phyloP scores from a whole-genome alignment of 1,284 basidiomycete species.

The Fomitiporia mediterranea region DNA sequence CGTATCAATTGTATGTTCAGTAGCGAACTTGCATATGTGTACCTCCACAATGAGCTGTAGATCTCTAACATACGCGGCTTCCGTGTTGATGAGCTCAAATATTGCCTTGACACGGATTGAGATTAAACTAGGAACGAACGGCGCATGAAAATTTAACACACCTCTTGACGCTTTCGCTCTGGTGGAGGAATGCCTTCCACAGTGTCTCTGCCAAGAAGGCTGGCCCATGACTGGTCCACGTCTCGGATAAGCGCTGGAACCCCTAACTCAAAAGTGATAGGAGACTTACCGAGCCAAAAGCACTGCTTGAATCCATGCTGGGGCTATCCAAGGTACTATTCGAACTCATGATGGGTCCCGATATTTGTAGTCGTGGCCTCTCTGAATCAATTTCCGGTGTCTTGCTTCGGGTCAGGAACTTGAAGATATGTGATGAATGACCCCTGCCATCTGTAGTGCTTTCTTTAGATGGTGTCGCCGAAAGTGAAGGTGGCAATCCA shows the following conservation, averaged over 20 bases:
- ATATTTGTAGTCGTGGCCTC: slow-evolving; percentile 26
- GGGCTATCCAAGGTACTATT: slow-evolving; percentile 34
- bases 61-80: slow-evolving; percentile 83
- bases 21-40: slow-evolving; percentile 19
- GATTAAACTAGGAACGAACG: not conserved
- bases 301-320: slow-evolving; percentile 32
- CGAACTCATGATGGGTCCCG: slow-evolving; percentile 30
- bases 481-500: slow-evolving; percentile 25
- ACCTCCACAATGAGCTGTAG: slow-evolving; percentile 89
- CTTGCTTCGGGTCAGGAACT: slow-evolving; percentile 54
- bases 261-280: slow-evolving; percentile 1
- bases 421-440: slow-evolving; percentile 43
- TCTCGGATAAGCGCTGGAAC: slow-evolving; percentile 6
- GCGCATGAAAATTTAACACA: slow-evolving; percentile 28
- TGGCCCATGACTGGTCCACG: slow-evolving; percentile 79
- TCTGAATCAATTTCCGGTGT: slow-evolving; percentile 41
- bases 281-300: slow-evolving; percentile 63
- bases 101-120: slow-evolving; percentile 49
- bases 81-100: slow-evolving; percentile 89
- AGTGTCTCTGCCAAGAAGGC: slow-evolving; percentile 78
- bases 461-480: slow-evolving; percentile 25
- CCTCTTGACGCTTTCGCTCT: slow-evolving; percentile 87
- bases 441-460: slow-evolving; percentile 24
- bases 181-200: slow-evolving; percentile 69
- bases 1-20: not conserved